A percentile compares a stretch with the other conserved stretches of the same genome.
phyloP scores from a whole-genome alignment of 352 stramenopile genomes.

The Phytopythium litorale region DNA sequence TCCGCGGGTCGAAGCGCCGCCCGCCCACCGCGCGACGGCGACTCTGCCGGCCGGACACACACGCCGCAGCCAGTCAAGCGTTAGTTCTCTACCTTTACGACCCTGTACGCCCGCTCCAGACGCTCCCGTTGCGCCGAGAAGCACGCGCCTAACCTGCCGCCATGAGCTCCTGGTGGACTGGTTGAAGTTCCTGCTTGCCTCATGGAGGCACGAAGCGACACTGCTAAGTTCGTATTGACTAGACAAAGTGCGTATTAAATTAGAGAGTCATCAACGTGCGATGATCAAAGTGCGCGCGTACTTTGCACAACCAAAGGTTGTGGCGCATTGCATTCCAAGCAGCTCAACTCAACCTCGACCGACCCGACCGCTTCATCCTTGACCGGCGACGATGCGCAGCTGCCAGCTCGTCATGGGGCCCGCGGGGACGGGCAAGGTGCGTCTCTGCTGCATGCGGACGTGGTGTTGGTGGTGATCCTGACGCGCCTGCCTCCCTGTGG shows the following conservation, averaged over 20 bases:
- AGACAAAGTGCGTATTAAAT: no score
- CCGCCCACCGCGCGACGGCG: background rate
- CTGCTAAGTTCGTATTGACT: no score
- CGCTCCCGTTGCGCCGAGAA: no score
- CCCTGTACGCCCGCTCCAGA: no score
- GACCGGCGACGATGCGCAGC: slow-evolving; percentile 59
- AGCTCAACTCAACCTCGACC: background rate
- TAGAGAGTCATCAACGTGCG: no score
- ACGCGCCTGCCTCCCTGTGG: background rate
- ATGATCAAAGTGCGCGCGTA: background rate
- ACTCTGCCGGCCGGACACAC: background rate
- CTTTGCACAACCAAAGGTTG: background rate
- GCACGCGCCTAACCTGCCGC: no score
- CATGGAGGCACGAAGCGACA: no score
- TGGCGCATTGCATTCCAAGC: background rate
- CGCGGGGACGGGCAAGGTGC: slow-evolving; percentile 88
- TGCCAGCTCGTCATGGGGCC: slow-evolving; percentile 92
- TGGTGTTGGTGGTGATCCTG: background rate
- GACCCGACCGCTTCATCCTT: background rate
- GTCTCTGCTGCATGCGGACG: background rate
- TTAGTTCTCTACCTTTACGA: no score
- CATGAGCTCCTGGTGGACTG: no score
- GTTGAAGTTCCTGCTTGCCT: no score
- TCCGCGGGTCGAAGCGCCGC: slow-evolving; percentile 13
- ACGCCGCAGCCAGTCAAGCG: no score